Base-by-base conservation (phyloP, 441 rosid genomes). In the Euphorbia schlechtendalii region DNA sequence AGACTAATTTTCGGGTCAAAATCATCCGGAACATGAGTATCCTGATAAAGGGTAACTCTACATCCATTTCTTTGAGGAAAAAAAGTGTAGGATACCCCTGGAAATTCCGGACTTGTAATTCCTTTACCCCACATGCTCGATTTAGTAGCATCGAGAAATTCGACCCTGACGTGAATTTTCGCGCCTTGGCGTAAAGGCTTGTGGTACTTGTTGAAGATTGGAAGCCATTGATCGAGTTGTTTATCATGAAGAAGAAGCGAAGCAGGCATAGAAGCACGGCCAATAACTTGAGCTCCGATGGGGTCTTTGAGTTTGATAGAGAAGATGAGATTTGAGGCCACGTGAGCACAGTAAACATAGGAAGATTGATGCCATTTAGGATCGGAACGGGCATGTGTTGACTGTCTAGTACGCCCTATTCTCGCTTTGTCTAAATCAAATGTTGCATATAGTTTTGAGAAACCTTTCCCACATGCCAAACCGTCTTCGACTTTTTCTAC, bases 1-100 rank as follows among this genome's bases (percentile, higher is more conserved):
- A 74, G 69, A 21, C 63, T 30, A 46, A 74, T 61, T 28, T 59
- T 21, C 0, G 74, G 80, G 40, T 15, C 55, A 56, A 71, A 74
- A 21, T 64, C 20, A 41, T 74, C 67, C 0, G 73, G 61, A n/a
- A 74, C 71, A 61, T 80, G 78, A 38, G 81, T 64, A 67, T 80
- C 83, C 38, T 80, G 83, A 69, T 80, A 80, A 8, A 80, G 73
- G 17, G 75, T 56, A 40, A 80, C 75, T n/a, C 65, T 72, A 64
- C 81, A 77, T 9, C 73, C 79, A 22, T 25, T 68, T 51, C 81
- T 64, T 55, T 74, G 83, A 18, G 70, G 54, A 24, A 74, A 80
- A 56, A 63, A 80, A 46, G 81, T 77, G 69, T 70, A 55, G 1
- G 75, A 77, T 20, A 80, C 75, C 36, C 81, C 79, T 18, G 65